Base-by-base conservation (phyloP, 164 flowering plant species). In the Cinnamomum chago region DNA sequence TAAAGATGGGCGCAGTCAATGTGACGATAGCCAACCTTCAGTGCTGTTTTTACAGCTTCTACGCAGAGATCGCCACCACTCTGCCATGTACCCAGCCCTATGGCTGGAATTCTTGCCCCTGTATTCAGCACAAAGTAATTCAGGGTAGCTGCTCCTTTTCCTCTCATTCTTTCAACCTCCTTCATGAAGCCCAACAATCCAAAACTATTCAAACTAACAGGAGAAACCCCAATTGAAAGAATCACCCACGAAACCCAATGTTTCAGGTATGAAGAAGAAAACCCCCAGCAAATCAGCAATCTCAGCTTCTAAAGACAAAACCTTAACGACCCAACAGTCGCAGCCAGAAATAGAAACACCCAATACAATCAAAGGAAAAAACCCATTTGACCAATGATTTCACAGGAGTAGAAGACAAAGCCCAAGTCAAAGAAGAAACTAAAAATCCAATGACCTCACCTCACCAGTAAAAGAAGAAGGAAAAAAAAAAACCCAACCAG, bases 71-170 rank as follows among this genome's bases (percentile, higher is more conserved):
- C 93, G 28, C 91, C 93, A 1, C 88, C 91, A 71, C 82, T 86
- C 85, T 90, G 93, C 93, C 93, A 90, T 81, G 93, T 88, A 67
- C 93, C 93, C 12, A 90, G 86, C 60, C 93, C 93, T 62, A 88
- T 82, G 5, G 93, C 85, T 25, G 91, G 93, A 71, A 88, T 85
- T 78, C 73, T 86, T 11, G 87, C 87, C 58, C 90, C 91, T 14
- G 82, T 88, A 50, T 88, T 90, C 79, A 90, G 76, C 77, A 81
- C 72, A 50, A 84, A 90, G 84, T 83, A 78, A 70, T 77, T 80
- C 28, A 78, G 78, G 65, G 25, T 2, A 47, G 76, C 65, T 62
- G 80, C 82, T 79, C 78, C 82, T 77, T 65, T 82, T 20, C 67
- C 78, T 72, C 78, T 82, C 84, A 79, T 79, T 60, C 13, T 76